A percentile compares a stretch with the other conserved stretches of the same genome.
These are phyloP conservation scores for Erodium moschatum DNA, from an alignment of 441 rosid genomes.

Conservation along the genomic window DNA sequence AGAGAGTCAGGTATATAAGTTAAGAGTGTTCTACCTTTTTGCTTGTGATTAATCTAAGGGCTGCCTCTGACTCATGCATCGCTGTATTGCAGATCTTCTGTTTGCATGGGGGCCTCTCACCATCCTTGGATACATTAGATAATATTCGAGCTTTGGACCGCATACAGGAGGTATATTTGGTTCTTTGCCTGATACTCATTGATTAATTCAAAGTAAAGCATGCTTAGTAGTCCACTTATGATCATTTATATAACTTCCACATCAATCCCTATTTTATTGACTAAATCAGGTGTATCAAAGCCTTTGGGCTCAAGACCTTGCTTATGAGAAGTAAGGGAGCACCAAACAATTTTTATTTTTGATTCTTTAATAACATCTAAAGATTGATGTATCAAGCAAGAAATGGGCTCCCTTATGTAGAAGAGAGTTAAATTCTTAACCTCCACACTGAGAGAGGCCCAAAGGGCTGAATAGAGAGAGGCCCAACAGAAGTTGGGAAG, in stretches of 20 bases:
- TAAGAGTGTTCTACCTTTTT: not conserved
- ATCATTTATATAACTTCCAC: not conserved
- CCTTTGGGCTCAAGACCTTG: too few relatives aligned
- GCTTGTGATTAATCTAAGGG: not conserved
- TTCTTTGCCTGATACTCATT: not conserved
- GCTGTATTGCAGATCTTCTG: conserved; percentile 57
- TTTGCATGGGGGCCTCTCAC: conserved; percentile 96
- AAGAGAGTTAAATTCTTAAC: too few relatives aligned
- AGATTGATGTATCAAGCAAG: too few relatives aligned
- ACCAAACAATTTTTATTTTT: too few relatives aligned
- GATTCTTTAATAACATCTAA: too few relatives aligned
- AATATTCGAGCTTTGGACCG: conserved; percentile 92
- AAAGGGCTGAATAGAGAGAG: too few relatives aligned
- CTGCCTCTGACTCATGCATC: not conserved
- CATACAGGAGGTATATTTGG: conserved; percentile 71
- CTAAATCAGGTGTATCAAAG: too few relatives aligned
- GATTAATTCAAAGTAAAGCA: not conserved
- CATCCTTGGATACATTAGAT: conserved; percentile 87
- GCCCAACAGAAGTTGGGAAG: too few relatives aligned
- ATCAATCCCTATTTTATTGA: too few relatives aligned
- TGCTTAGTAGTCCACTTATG: not conserved
- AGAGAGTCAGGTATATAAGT: conserved; percentile 81
- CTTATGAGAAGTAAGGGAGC: too few relatives aligned
- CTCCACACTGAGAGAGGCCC: too few relatives aligned
- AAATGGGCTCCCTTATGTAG: too few relatives aligned